phyloP scores from a whole-genome alignment of 768 basidiomycete genomes.

The Serendipita sp. region DNA sequence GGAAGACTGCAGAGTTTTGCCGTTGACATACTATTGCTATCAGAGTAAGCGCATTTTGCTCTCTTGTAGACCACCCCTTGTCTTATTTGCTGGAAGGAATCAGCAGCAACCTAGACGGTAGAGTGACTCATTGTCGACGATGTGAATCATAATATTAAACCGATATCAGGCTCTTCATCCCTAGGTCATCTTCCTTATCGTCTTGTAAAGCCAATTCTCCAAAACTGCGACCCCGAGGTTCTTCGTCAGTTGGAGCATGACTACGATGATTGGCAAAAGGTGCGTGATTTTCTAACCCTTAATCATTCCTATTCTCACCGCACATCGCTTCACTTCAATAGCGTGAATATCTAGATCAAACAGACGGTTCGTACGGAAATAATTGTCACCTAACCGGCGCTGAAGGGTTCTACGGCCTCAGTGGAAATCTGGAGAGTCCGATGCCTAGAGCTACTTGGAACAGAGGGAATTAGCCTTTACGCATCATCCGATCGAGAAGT shows the following conservation, averaged over 20 bases:
- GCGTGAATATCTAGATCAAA: conserved; percentile 4
- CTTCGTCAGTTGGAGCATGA: conserved; percentile 50
- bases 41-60: conserved; percentile 33
- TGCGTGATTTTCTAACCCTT: not conserved
- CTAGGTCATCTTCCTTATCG: conserved; percentile 35
- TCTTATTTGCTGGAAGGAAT: not conserved
- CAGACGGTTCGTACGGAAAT: not conserved
- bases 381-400: not conserved
- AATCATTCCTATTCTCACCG: not conserved
- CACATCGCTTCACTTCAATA: not conserved
- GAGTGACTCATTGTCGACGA: no score
- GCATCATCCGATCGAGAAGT: not conserved
- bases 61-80: not conserved
- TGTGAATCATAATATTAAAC: no score
- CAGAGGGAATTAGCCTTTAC: not conserved
- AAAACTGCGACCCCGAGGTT: conserved; percentile 54
- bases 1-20: conserved; percentile 28
- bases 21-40: conserved; percentile 55
- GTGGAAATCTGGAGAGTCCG: not conserved
- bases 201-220: conserved; percentile 56
- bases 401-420: not conserved
- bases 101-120: no score
- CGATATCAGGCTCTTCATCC: conserved; percentile 19
- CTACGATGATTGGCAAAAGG: conserved; percentile 14
- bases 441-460: not conserved